Percentiles rank a stretch among this genome's conserved stretches.
phyloP scores from a whole-genome alignment of 2,329 filamentous ascomycete genomes.

The Ophiostoma montium region DNA sequence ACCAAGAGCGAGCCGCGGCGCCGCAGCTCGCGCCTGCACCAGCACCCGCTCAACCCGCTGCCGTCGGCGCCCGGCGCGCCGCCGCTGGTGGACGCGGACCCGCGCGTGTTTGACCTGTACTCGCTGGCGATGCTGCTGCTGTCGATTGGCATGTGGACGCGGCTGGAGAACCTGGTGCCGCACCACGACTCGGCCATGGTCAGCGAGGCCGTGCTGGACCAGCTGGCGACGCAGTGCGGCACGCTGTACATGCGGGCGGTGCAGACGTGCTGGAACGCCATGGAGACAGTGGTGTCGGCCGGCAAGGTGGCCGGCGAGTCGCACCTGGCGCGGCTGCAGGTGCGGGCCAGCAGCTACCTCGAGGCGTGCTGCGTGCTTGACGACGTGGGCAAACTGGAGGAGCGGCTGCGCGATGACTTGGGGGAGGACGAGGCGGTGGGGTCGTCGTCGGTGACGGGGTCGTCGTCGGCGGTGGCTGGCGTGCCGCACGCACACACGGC shows the following conservation, averaged over 20 bases:
- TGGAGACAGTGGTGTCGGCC: constrained; percentile 43
- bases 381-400: constrained; percentile 41
- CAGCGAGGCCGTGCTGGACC: constrained; percentile 45
- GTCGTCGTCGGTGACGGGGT: not conserved
- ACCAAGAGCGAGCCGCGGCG: constrained; percentile 16
- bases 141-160: constrained; percentile 64
- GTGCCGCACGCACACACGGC: constrained; percentile 4
- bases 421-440: constrained; percentile 15
- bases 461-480: too few species aligned
- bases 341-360: constrained; percentile 41
- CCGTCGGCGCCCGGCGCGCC: constrained; percentile 29
- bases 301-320: constrained; percentile 29
- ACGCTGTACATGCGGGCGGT: constrained; percentile 64
- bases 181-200: constrained; percentile 35
- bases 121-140: constrained; percentile 59
- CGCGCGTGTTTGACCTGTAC: constrained; percentile 53
- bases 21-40: constrained; percentile 34
- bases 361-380: constrained; percentile 50
- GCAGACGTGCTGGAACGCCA: constrained; percentile 55
- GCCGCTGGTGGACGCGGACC: constrained; percentile 34
- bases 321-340: constrained; percentile 38
- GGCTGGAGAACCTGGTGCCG: constrained; percentile 39
- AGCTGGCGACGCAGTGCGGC: constrained; percentile 54
- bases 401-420: constrained; percentile 35
- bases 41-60: constrained; percentile 51